A percentile compares a stretch with the other conserved stretches of the same genome.
Conservation (phyloP, 78 protist genomes). For the Acrasis kona region DNA sequence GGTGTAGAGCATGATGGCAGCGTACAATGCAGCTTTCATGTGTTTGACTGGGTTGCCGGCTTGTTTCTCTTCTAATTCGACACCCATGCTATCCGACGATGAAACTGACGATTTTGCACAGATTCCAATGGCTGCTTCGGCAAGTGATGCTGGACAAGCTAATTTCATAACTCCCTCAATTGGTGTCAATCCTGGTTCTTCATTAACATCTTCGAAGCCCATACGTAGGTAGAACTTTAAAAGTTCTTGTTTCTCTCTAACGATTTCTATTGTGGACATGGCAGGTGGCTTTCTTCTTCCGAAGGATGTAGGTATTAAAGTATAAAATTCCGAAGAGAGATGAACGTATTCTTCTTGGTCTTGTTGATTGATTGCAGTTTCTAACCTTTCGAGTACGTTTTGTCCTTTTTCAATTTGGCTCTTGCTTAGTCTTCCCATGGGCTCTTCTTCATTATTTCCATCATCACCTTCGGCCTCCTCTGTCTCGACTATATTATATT, state of each 20-base stretch:
- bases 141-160: not conserved
- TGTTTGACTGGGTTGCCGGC: not conserved
- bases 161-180: not conserved
- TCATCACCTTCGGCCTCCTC: constrained; percentile 22
- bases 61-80: not conserved
- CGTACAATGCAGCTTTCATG: not conserved
- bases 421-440: constrained; percentile 16
- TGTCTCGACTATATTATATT: constrained; percentile 24
- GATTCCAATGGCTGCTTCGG: not conserved
- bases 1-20: constrained; percentile 19
- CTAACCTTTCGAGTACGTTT: not conserved
- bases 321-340: constrained; percentile 26
- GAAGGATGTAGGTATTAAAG: constrained; percentile 21
- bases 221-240: constrained; percentile 22
- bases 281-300: not conserved
- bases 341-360: not conserved
- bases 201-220: constrained; percentile 13
- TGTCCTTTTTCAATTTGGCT: constrained; percentile 22
- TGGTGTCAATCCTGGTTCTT: not conserved
- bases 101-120: not conserved
- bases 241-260: constrained; percentile 6
- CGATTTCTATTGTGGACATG: not conserved
- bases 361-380: not conserved
- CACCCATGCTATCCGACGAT: not conserved
- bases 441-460: constrained; percentile 4